These are phyloP conservation scores for Cryptococcus hybrid DNA, from an alignment of 1,284 basidiomycete species.

Conservation along the genomic window DNA sequence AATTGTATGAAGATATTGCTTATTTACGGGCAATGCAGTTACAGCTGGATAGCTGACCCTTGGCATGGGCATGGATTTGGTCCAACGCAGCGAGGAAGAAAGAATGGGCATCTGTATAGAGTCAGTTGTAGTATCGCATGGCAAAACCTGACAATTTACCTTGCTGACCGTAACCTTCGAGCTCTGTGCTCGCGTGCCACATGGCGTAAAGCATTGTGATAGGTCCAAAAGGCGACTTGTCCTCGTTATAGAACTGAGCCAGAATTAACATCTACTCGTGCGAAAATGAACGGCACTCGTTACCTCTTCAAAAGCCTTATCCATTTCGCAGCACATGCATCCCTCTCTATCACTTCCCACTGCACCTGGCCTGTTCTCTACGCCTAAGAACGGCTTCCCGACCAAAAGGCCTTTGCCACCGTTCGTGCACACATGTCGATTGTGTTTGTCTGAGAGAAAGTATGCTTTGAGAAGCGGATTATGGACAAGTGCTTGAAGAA, in stretches of 20 bases:
- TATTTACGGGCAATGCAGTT: slow-evolving; percentile 75
- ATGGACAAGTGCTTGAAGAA: slow-evolving; percentile 86
- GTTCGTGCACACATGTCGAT: slow-evolving; percentile 42
- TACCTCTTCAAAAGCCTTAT: slow-evolving; percentile 83
- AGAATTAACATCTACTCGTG: slow-evolving; percentile 1
- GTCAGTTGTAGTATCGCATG: not conserved
- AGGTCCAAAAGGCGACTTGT: slow-evolving; percentile 73
- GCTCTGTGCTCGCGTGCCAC: slow-evolving; percentile 79
- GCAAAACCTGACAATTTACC: slow-evolving; percentile 44
- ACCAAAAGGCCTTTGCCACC: slow-evolving; percentile 29
- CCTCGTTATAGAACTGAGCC: slow-evolving; percentile 66
- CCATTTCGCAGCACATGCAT: slow-evolving; percentile 95
- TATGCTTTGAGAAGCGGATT: slow-evolving; percentile 89
- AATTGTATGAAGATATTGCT: not conserved
- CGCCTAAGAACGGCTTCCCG: slow-evolving; percentile 31
- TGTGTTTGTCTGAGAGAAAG: slow-evolving; percentile 71
- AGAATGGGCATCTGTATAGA: slow-evolving; percentile 38
- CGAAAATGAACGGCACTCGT: slow-evolving; percentile 5
- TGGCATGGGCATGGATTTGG: slow-evolving; percentile 75
- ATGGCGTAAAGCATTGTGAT: slow-evolving; percentile 79
- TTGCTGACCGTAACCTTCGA: slow-evolving; percentile 90
- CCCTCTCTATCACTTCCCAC: slow-evolving; percentile 52
- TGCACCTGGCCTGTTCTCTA: slow-evolving; percentile 12
- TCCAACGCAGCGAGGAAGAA: slow-evolving; percentile 80
- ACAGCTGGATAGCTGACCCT: slow-evolving; percentile 61